phyloP scores from a whole-genome alignment of 495 filamentous ascomycete species.

The Hypoxylon fuscum region DNA sequence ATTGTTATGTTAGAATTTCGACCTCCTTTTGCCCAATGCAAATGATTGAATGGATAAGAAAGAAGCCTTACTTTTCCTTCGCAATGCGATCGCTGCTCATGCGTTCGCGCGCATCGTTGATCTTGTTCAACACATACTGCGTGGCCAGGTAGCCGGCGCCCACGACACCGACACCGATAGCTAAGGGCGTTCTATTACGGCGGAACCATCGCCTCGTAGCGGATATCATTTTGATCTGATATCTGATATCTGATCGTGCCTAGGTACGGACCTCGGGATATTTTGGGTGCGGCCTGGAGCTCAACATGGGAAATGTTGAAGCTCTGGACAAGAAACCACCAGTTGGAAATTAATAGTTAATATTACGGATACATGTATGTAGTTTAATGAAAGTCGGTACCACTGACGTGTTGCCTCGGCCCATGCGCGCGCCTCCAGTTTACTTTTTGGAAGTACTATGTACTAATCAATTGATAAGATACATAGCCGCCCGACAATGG shows the following conservation, averaged over 20 bases:
- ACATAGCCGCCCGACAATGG: no score
- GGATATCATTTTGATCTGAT: no score
- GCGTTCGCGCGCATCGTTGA: conserved; percentile 90
- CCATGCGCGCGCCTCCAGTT: conserved; percentile 31
- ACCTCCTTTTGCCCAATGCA: not conserved
- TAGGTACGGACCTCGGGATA: conserved; percentile 28
- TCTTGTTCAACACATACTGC: conserved; percentile 89
- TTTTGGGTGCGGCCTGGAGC: conserved; percentile 6
- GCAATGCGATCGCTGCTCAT: conserved; percentile 96
- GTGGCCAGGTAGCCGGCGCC: conserved; percentile 92
- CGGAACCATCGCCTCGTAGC: conserved; percentile 86
- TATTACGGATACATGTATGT: conserved; percentile 13
- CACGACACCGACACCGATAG: conserved; percentile 84
- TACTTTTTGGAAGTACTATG: no score
- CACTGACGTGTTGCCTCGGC: conserved; percentile 40
- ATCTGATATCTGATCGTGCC: conserved; percentile 54
- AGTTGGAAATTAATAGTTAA: no score
- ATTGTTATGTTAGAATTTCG: conserved; percentile 16
- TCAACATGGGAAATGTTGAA: conserved; percentile 9
- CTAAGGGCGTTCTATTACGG: conserved; percentile 89
- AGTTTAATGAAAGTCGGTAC: no score
- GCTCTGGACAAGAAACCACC: no score
- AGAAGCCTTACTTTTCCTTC: conserved; percentile 81
- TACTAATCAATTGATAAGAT: conserved; percentile 1
- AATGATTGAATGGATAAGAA: no score